Evolutionary conservation across 2,329 filamentous ascomycete genomes (phyloP).

Genomic region (Celoporthe dispersa): DNA sequence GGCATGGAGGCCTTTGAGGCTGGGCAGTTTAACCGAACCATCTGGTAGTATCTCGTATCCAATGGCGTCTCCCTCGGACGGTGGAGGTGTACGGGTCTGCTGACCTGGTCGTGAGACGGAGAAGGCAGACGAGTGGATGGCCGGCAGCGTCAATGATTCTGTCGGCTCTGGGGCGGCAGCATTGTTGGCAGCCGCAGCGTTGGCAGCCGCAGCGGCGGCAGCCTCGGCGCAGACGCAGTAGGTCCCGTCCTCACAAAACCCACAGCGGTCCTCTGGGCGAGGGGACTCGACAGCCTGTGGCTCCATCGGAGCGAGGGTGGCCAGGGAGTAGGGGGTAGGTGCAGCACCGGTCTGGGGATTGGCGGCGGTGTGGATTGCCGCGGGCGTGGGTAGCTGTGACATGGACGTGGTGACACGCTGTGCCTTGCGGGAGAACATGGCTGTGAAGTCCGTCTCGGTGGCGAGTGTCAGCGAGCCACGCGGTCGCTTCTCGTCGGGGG

Average conservation of each 20-base stretch:
- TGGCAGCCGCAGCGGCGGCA: conserved; percentile 34
- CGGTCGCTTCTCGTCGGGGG: conserved; percentile 59
- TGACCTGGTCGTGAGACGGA: conserved; percentile 39
- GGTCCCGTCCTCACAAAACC: conserved; percentile 81
- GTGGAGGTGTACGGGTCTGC: conserved; percentile 61
- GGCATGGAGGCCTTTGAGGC: conserved; percentile 36
- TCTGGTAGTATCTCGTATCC: conserved; percentile 64
- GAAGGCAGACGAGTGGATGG: conserved; percentile 44
- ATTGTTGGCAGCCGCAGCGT: not conserved
- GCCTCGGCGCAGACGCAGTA: conserved; percentile 79
- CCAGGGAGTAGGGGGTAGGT: conserved; percentile 38
- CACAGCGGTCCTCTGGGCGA: conserved; percentile 69
- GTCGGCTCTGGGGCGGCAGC: not conserved
- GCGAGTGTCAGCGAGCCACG: conserved; percentile 46
- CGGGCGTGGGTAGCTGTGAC: conserved; percentile 39
- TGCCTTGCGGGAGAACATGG: conserved; percentile 60
- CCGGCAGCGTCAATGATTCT: conserved; percentile 38
- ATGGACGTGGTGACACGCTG: conserved; percentile 33
- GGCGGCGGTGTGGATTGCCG: conserved; percentile 32
- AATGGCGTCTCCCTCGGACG: conserved; percentile 64
- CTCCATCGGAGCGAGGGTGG: conserved; percentile 22
- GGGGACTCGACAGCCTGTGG: conserved; percentile 23
- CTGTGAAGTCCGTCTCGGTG: conserved; percentile 78
- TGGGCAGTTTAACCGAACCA: conserved; percentile 64
- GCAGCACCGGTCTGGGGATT: conserved; percentile 26